These are phyloP conservation scores for Postia placenta DNA, from an alignment of 768 basidiomycete genomes.

Conservation along the genomic window DNA sequence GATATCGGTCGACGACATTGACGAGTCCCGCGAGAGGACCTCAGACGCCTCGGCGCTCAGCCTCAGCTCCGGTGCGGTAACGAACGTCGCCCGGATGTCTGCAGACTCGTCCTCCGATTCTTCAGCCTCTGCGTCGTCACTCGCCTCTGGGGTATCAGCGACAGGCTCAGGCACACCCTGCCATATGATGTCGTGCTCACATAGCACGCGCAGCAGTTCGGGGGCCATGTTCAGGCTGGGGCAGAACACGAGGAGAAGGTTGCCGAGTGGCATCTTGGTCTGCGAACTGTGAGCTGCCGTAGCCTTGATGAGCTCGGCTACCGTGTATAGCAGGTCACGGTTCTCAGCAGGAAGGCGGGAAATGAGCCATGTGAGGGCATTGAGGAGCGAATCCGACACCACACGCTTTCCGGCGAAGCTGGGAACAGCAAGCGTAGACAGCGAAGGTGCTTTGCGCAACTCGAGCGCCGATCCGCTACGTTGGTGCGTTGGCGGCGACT, in stretches of 20 bases:
- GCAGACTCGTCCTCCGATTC: conserved; percentile 2
- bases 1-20: background rate
- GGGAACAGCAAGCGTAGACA: conserved; percentile 74
- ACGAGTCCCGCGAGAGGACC: background rate
- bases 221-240: conserved; percentile 82
- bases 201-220: conserved; percentile 61
- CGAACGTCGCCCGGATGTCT: conserved; percentile 6
- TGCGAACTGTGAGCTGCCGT: conserved; percentile 62
- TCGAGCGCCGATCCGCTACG: conserved; percentile 21
- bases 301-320: conserved; percentile 71
- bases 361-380: conserved; percentile 58
- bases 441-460: conserved; percentile 72
- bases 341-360: conserved; percentile 72
- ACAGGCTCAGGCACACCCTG: conserved; percentile 17
- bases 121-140: background rate
- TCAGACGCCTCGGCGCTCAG: background rate
- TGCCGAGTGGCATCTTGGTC: conserved; percentile 92
- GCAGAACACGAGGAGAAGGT: conserved; percentile 82
- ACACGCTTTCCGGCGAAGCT: conserved; percentile 54
- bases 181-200: conserved; percentile 71
- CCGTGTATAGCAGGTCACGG: conserved; percentile 76
- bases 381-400: conserved; percentile 52
- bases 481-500: conserved; percentile 1
- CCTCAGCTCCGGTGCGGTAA: conserved; percentile 1
- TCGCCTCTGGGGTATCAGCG: background rate